These are phyloP conservation scores for Penicillium brasilianum DNA, from an alignment of 2,329 filamentous ascomycete genomes.

Conservation along the genomic window DNA sequence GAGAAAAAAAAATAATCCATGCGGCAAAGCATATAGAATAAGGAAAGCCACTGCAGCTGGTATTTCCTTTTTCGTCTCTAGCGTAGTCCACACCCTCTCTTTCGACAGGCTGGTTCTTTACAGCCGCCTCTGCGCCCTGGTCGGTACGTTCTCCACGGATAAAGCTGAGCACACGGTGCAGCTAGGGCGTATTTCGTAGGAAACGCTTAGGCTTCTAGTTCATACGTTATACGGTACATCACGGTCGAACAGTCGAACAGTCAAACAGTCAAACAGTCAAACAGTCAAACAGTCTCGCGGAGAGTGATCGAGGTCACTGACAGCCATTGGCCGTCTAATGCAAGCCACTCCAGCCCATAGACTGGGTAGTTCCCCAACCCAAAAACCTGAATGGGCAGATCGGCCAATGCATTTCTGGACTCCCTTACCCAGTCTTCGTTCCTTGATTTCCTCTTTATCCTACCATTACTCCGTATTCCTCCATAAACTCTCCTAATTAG, in stretches of 20 bases:
- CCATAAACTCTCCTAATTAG: neutral
- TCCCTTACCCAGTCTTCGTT: too few relatives aligned
- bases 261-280: too few relatives aligned
- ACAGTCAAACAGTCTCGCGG: neutral
- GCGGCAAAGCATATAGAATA: neutral
- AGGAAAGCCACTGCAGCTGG: constrained; percentile 1
- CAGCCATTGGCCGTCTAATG: constrained; percentile 38
- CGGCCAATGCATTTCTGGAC: neutral
- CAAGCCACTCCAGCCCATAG: constrained; percentile 36
- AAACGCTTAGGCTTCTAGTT: neutral
- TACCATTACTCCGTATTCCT: too few relatives aligned
- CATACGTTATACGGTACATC: neutral
- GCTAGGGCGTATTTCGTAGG: too few relatives aligned
- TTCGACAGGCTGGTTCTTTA: constrained; percentile 1
- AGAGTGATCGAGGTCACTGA: constrained; percentile 32
- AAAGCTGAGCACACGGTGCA: neutral
- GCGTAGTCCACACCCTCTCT: neutral
- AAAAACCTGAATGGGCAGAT: neutral
- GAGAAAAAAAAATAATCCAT: neutral
- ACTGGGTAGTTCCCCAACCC: constrained; percentile 13
- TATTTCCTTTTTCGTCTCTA: neutral
- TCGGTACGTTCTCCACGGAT: neutral
- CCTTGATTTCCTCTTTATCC: neutral
- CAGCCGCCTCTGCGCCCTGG: neutral
- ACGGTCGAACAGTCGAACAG: too few relatives aligned